These are phyloP conservation scores for Arabidopsis hybrid DNA, from an alignment of 441 rosid genomes.

Conservation along the genomic window DNA sequence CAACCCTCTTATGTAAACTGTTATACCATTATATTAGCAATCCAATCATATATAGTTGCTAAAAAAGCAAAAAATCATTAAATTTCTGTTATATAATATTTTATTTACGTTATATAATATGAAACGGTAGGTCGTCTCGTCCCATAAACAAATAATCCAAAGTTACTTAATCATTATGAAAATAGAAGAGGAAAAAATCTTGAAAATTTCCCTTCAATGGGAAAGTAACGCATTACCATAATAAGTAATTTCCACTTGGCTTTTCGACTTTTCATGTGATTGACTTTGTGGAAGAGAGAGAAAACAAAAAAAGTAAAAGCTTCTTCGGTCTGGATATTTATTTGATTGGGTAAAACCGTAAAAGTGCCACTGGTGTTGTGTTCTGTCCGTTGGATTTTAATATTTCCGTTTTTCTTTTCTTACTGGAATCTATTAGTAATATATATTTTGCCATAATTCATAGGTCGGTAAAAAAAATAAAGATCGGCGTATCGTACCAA, in stretches of 20 bases:
- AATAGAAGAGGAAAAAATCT: neutral
- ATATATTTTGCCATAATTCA: slow-evolving; percentile 17
- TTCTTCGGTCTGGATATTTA: neutral
- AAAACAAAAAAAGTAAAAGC: neutral
- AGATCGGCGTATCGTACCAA: slow-evolving; percentile 14
- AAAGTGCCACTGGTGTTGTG: slow-evolving; percentile 23
- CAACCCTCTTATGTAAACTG: slow-evolving; percentile 21
- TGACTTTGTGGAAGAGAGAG: slow-evolving; percentile 14
- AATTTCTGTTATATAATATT: neutral
- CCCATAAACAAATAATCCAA: neutral
- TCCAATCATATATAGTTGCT: neutral
- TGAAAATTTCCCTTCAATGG: neutral
- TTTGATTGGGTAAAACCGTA: slow-evolving; percentile 34
- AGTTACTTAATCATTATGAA: neutral
- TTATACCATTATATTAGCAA: neutral
- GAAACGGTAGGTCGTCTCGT: neutral
- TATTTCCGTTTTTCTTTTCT: neutral
- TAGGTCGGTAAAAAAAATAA: slow-evolving; percentile 22
- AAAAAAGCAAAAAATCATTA: no score
- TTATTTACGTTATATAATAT: neutral
- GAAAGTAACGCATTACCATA: slow-evolving; percentile 3
- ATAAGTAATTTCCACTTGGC: slow-evolving; percentile 12
- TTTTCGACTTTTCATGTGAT: neutral
- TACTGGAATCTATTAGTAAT: neutral
- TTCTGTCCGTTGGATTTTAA: slow-evolving; percentile 27